These are phyloP conservation scores for Macadamia integrifolia DNA, from an alignment of 164 flowering plant genomes.

Conservation along the genomic window DNA sequence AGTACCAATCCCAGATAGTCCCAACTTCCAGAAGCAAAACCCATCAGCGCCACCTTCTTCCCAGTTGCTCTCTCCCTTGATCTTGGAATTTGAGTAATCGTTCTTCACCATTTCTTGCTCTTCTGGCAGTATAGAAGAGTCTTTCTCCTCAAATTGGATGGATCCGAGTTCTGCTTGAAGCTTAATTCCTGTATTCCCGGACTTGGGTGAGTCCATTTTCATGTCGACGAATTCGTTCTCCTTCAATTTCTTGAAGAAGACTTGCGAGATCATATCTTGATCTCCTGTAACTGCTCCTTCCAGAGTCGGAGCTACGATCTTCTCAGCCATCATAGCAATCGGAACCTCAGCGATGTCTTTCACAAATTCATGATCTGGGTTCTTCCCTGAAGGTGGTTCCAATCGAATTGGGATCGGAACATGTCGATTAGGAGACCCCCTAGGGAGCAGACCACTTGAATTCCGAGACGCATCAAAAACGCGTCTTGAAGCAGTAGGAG, in stretches of 20 bases:
- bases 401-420: conserved; percentile 24
- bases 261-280: conserved; percentile 30
- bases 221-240: conserved; percentile 67
- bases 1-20: conserved; percentile 45
- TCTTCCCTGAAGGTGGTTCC: conserved; percentile 17
- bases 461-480: not conserved
- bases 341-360: conserved; percentile 22
- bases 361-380: conserved; percentile 9
- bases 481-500: conserved; percentile 12
- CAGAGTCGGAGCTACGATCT: conserved; percentile 3
- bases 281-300: conserved; percentile 20
- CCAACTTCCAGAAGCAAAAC: conserved; percentile 37
- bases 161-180: conserved; percentile 26
- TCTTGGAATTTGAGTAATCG: conserved; percentile 9
- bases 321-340: conserved; percentile 6
- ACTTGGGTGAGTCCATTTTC: conserved; percentile 43
- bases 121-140: not conserved
- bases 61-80: conserved; percentile 11
- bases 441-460: not conserved
- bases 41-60: conserved; percentile 15
- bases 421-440: conserved; percentile 6
- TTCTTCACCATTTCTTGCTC: conserved; percentile 16
- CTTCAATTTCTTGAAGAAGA: conserved; percentile 45
- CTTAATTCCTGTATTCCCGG: conserved; percentile 10
- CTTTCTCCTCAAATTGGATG: conserved; percentile 26